Evolutionary conservation across 768 basidiomycete genomes (phyloP).

Genomic region (Mycena rebaudengoi): DNA sequence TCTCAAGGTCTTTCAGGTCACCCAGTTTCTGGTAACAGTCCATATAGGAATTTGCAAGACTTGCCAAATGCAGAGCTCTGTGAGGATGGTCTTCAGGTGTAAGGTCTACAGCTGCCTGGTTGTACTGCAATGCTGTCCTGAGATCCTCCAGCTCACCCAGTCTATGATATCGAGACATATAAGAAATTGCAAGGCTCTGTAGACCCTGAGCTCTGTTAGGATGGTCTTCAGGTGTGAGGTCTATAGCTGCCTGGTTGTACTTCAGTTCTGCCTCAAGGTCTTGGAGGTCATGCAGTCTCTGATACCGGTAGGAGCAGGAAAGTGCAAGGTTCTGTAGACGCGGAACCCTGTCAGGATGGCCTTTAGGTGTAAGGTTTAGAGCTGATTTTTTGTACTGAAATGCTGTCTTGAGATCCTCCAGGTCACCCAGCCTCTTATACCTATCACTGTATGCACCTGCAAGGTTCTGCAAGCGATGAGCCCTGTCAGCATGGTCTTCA

Average conservation of each 20-base stretch:
- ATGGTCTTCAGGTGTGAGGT: not conserved
- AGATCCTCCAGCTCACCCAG: not conserved
- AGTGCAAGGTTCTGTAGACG: not conserved
- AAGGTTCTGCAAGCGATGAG: not conserved
- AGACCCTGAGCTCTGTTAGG: not conserved
- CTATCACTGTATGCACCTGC: not conserved
- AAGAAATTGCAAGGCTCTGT: not conserved
- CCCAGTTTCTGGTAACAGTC: conserved; percentile 52
- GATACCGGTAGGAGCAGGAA: conserved; percentile 27
- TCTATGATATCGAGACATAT: not conserved
- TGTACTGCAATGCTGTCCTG: not conserved
- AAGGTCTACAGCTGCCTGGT: not conserved
- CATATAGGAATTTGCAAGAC: not conserved
- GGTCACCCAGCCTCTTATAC: not conserved
- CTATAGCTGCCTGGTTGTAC: not conserved
- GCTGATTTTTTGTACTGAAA: not conserved
- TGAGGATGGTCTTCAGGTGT: not conserved
- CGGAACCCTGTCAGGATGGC: not conserved
- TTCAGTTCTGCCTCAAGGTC: not conserved
- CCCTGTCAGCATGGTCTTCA: not conserved
- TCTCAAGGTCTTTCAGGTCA: conserved; percentile 33
- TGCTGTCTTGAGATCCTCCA: not conserved
- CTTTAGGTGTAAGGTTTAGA: not conserved
- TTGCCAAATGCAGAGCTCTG: not conserved
- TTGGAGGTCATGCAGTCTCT: conserved; percentile 54